Percentiles rank a stretch among this genome's conserved stretches.
Conservation (phyloP, 1,139 yeast species). For the Pichia sp. region DNA sequence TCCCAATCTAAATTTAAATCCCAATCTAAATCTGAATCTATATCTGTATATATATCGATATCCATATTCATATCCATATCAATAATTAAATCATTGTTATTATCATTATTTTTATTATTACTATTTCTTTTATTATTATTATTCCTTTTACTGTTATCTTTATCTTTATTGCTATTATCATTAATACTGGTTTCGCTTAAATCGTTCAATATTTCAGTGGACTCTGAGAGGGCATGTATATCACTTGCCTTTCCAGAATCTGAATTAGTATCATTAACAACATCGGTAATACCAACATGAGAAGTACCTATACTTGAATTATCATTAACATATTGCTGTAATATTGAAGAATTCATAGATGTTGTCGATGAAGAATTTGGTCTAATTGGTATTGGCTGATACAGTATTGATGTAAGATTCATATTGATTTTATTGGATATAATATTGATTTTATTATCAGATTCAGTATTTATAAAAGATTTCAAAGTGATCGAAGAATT, state of each 20-base stretch:
- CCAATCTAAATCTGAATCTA: conserved; percentile 3
- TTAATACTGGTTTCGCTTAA: background rate
- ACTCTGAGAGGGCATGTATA: conserved; percentile 4
- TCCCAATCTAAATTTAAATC: conserved; percentile 4
- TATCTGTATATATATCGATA: conserved; percentile 3
- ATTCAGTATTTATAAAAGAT: conserved; percentile 27
- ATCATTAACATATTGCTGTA: conserved; percentile 1
- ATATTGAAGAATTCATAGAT: conserved; percentile 10
- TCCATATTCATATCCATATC: background rate
- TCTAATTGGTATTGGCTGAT: conserved; percentile 14
- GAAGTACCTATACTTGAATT: conserved; percentile 4
- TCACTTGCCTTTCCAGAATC: conserved; percentile 2
- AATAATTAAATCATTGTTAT: background rate
- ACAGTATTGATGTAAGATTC: conserved; percentile 20
- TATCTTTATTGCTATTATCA: too few species aligned
- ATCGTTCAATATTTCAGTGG: conserved; percentile 1
- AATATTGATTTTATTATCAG: conserved; percentile 20
- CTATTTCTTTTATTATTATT: background rate
- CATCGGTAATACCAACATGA: background rate
- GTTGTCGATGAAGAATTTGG: conserved; percentile 12
- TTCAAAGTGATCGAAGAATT: conserved; percentile 3
- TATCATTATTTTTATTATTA: background rate
- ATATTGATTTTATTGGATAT: conserved; percentile 13
- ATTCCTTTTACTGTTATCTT: background rate
- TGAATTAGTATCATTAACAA: background rate